phyloP scores from a whole-genome alignment of 1,139 yeast genomes.

The Lipomyces yarrowii region DNA sequence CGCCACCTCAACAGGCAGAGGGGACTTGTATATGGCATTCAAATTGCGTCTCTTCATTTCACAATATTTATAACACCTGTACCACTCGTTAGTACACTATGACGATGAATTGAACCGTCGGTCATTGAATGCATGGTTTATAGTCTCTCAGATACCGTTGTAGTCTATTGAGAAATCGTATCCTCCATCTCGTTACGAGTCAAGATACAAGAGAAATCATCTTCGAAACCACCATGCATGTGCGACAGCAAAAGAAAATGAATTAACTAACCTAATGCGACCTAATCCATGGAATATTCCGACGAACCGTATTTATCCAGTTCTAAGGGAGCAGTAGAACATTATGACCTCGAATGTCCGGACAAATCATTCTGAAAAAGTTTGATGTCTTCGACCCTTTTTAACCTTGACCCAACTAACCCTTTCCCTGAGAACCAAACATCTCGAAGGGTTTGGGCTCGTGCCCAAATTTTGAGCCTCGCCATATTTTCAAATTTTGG shows the following conservation, averaged over 20 bases:
- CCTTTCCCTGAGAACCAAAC: not conserved
- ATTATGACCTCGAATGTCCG: not conserved
- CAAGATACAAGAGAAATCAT: constrained; percentile 34
- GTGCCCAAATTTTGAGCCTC: not conserved
- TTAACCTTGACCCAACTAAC: not conserved
- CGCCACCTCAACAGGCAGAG: constrained; percentile 51
- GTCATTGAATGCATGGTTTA: not conserved
- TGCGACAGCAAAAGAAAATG: not conserved
- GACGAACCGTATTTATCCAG: not conserved
- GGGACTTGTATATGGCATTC: constrained; percentile 45
- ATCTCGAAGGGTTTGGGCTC: not conserved
- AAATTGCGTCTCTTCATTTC: constrained; percentile 35
- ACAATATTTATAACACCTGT: not conserved
- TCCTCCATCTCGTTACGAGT: constrained; percentile 39
- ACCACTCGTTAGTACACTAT: constrained; percentile 8
- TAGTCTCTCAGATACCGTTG: constrained; percentile 94
- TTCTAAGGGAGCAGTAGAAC: not conserved
- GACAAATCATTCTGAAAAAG: not conserved
- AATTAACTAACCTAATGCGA: not conserved
- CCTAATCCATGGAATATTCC: not conserved
- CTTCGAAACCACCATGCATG: constrained; percentile 32
- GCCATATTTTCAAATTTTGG: not conserved
- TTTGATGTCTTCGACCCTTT: not conserved
- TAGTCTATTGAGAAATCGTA: constrained; percentile 73
- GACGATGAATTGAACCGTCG: not conserved